Evolutionary conservation across 495 filamentous ascomycete species (phyloP).

Genomic region (Amniculicola lignicola): DNA sequence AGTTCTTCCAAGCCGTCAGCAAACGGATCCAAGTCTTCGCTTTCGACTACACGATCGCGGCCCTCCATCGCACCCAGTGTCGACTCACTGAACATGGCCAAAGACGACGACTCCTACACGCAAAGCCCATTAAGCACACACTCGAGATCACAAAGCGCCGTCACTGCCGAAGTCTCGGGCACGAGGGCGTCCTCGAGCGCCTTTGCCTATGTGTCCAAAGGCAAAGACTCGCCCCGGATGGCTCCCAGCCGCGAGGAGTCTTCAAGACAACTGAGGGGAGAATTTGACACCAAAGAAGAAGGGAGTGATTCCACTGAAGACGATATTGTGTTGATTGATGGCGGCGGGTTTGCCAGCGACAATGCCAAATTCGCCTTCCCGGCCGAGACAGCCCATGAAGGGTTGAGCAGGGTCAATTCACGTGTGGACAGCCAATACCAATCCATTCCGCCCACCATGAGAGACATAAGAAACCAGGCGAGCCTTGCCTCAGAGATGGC

Average conservation of each 20-base stretch:
- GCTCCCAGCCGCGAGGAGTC: conserved; percentile 9
- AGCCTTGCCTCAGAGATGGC: conserved; percentile 13
- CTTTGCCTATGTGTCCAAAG: neutral
- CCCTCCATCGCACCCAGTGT: conserved; percentile 12
- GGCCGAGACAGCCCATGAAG: neutral
- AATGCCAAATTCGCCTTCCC: conserved; percentile 21
- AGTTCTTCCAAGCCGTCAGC: conserved; percentile 20
- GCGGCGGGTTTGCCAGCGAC: conserved; percentile 18
- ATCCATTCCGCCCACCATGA: neutral
- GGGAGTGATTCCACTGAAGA: conserved; percentile 35
- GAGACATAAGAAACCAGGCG: neutral
- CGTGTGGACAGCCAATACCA: conserved; percentile 7
- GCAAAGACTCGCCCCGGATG: conserved; percentile 2
- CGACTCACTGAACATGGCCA: conserved; percentile 4
- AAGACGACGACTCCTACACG: conserved; percentile 9
- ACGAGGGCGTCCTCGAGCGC: neutral
- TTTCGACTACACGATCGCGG: conserved; percentile 15
- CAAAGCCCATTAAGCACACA: conserved; percentile 10
- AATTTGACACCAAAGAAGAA: conserved; percentile 21
- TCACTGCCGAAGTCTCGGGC: neutral
- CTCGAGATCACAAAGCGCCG: neutral
- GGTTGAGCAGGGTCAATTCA: neutral
- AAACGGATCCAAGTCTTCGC: conserved; percentile 21
- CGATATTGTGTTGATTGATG: conserved; percentile 32
- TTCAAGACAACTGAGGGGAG: conserved; percentile 11